These are phyloP conservation scores for Gleditsia sinensis DNA, from an alignment of 306 rosid species.

Conservation along the genomic window DNA sequence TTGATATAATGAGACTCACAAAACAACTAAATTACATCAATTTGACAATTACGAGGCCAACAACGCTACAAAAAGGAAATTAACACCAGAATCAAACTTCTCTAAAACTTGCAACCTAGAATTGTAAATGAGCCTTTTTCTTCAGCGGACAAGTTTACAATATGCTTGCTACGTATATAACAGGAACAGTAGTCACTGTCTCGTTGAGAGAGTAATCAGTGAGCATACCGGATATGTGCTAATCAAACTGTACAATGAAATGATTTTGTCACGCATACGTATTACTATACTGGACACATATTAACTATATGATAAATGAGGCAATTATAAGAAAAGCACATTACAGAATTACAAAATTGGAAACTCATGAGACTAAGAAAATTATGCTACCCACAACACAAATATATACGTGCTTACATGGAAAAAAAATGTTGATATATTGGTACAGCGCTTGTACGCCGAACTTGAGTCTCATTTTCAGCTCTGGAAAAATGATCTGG, in stretches of 20 bases:
- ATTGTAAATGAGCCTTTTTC: background rate
- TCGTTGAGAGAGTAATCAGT: constrained; percentile 2
- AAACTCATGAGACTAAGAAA: constrained; percentile 30
- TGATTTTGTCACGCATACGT: constrained; percentile 22
- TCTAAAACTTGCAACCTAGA: background rate
- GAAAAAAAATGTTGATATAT: constrained; percentile 27
- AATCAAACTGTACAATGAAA: constrained; percentile 36
- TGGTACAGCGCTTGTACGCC: constrained; percentile 54
- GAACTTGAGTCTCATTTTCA: constrained; percentile 39
- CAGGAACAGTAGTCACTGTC: background rate
- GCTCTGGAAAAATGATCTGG: constrained; percentile 23
- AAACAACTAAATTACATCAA: background rate
- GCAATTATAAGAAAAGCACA: constrained; percentile 39
- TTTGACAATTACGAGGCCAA: background rate
- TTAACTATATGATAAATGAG: constrained; percentile 33
- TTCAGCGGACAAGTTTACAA: constrained; percentile 1
- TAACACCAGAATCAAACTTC: background rate
- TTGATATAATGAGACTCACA: no score
- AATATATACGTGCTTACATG: constrained; percentile 60
- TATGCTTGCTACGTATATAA: constrained; percentile 2
- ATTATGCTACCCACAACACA: constrained; percentile 48
- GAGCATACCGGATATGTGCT: constrained; percentile 18
- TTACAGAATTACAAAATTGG: constrained; percentile 68
- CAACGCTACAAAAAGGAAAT: background rate
- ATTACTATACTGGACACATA: constrained; percentile 27